Evolutionary conservation across 2,329 filamentous ascomycete genomes (phyloP).

Genomic region (Penicillium nordicum): DNA sequence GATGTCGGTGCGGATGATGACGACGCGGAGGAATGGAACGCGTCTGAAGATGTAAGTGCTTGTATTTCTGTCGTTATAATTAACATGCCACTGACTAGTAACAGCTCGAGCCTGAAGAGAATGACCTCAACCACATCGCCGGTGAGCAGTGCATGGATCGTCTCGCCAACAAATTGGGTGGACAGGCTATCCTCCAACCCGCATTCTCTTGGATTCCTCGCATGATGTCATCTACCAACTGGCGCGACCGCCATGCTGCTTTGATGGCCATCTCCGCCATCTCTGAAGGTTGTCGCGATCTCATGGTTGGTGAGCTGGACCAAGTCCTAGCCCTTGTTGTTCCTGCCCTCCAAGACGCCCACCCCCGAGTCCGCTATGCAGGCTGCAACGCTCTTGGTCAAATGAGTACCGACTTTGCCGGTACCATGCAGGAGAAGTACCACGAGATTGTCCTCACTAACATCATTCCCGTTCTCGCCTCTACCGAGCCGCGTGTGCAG

Average conservation of each 20-base stretch:
- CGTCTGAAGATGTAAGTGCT: conserved; percentile 75
- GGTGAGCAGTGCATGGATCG: conserved; percentile 99
- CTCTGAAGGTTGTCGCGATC: conserved; percentile 90
- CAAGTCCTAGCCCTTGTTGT: conserved; percentile 94
- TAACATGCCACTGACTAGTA: conserved; percentile 25
- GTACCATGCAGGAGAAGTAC: conserved; percentile 95
- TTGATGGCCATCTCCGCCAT: conserved; percentile 99
- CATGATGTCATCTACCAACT: conserved; percentile 94
- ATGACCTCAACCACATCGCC: conserved; percentile 93
- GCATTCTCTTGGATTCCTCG: conserved; percentile 96
- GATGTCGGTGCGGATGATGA: conserved; percentile 94
- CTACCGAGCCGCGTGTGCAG: conserved; percentile 87
- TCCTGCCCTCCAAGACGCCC: conserved; percentile 81
- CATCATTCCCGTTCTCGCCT: conserved; percentile 88
- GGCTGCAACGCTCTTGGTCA: conserved; percentile 98
- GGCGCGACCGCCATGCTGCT: conserved; percentile 92
- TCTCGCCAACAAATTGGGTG: conserved; percentile 92
- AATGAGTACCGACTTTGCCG: conserved; percentile 99
- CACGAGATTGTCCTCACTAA: conserved; percentile 82
- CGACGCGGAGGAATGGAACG: conserved; percentile 89
- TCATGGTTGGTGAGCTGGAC: conserved; percentile 92
- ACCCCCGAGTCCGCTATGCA: conserved; percentile 93
- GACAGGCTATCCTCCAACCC: conserved; percentile 83
- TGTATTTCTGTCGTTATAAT: background rate
- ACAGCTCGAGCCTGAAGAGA: conserved; percentile 89